Base-by-base conservation (phyloP, 2,329 filamentous ascomycete genomes). In the Fusarium clavum region DNA sequence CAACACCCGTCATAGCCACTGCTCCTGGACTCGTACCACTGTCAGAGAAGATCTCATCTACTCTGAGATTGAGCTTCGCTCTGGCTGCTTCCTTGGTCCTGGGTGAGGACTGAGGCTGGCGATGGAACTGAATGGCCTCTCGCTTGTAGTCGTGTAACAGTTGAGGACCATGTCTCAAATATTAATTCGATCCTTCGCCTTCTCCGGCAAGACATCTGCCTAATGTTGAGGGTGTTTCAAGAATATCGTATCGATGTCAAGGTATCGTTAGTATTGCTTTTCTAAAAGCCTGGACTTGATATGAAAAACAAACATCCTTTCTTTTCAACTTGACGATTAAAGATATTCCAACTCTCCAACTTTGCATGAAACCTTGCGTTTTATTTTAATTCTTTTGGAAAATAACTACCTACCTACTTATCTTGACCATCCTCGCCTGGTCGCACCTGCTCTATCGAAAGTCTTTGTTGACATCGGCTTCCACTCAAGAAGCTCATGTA, bases 1-100 rank as follows among this genome's bases (percentile, higher is more conserved):
- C 82, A 74, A 68, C 78, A 78, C 74, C 80, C 79, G 77, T 81
- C 79, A 79, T 76, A 68, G 70, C 67, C 70, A 64, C 75, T 75
- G 68, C 71, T 71, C 72, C 72, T 59, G 64, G 52, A 55, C 52
- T 55, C 67, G 79, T 81, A 74, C 52, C 56, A 81, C 80, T 76
- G 77, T 77, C 54, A 74, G 65, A 73, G 64, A 78, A 77, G 64
- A 77, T 79, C 70, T 75, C 71, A 75, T 63, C 58, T 57, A 32
- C 56, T 61, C 18, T 53, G 13, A 16, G 8, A 34, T 14, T 46
- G 14, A 20, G 32, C 38, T 34, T 24, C 27, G 43, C 40, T 57
- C 64, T 66, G 58, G 45, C 48, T 60, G 40, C 45, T 64, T 52
- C 40, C 27, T 48, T 67, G 59, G 48, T 52, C 49, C 22, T 48